Evolutionary conservation across 805 yeast species (phyloP).

Genomic region (Metschnikowia kofuensis): DNA sequence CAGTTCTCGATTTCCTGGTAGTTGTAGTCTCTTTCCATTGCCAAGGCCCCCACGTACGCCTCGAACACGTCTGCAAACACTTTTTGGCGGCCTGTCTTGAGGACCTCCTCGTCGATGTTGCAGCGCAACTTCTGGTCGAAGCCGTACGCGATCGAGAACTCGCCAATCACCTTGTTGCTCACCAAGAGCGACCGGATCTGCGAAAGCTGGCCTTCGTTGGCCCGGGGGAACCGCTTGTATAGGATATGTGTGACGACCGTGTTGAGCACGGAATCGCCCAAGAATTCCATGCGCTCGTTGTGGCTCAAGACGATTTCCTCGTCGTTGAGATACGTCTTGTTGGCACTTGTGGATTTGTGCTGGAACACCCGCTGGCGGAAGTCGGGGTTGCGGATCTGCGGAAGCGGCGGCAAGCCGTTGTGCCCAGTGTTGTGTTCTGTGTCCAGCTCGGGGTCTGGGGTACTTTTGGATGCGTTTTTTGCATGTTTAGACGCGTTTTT

Average conservation of each 20-base stretch:
- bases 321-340: conserved; percentile 52
- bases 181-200: conserved; percentile 66
- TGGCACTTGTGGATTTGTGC: conserved; percentile 71
- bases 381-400: conserved; percentile 56
- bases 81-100: conserved; percentile 58
- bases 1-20: conserved; percentile 51
- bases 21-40: conserved; percentile 52
- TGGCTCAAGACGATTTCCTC: conserved; percentile 59
- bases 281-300: conserved; percentile 84
- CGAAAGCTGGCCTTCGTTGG: conserved; percentile 80
- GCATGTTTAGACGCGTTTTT: neutral
- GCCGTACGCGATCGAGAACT: conserved; percentile 68
- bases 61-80: conserved; percentile 87
- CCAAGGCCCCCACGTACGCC: conserved; percentile 87
- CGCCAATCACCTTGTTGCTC: conserved; percentile 65
- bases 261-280: conserved; percentile 85
- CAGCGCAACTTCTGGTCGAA: conserved; percentile 56
- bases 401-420: conserved; percentile 58
- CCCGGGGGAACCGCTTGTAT: conserved; percentile 62
- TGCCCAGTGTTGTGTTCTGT: neutral
- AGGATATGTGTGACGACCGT: conserved; percentile 67
- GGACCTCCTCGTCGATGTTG: conserved; percentile 44
- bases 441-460: neutral
- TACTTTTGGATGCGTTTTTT: neutral
- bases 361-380: conserved; percentile 71